These are phyloP conservation scores for Sugiyamaella xylanicola DNA, from an alignment of 1,139 yeast species.

Conservation along the genomic window DNA sequence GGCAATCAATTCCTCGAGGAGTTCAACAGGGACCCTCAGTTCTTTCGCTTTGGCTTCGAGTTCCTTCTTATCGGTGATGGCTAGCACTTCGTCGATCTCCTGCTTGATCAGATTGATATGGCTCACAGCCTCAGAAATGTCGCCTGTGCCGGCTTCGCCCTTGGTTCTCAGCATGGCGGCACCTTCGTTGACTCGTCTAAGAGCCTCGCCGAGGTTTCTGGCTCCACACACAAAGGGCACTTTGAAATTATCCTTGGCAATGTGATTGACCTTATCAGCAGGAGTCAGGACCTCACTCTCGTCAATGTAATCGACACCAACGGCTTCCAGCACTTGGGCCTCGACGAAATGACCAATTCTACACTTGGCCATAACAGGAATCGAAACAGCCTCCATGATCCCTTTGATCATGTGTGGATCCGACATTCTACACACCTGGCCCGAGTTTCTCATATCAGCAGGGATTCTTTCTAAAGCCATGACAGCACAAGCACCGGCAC, in stretches of 20 bases:
- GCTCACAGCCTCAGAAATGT: slow-evolving; percentile 80
- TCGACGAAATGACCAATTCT: slow-evolving; percentile 86
- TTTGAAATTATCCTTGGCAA: slow-evolving; percentile 60
- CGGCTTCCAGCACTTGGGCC: slow-evolving; percentile 74
- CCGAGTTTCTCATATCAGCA: slow-evolving; percentile 81
- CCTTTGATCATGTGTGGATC: slow-evolving; percentile 81
- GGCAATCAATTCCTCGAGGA: slow-evolving; percentile 52
- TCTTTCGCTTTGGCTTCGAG: slow-evolving; percentile 57
- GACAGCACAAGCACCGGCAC: slow-evolving; percentile 88
- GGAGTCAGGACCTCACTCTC: slow-evolving; percentile 83
- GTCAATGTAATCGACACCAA: slow-evolving; percentile 79
- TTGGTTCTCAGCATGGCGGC: slow-evolving; percentile 89
- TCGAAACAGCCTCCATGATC: slow-evolving; percentile 62
- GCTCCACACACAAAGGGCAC: slow-evolving; percentile 91
- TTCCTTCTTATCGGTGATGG: slow-evolving; percentile 48
- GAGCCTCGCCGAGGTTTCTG: slow-evolving; percentile 79
- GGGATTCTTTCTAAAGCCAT: slow-evolving; percentile 90
- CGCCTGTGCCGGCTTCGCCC: slow-evolving; percentile 92
- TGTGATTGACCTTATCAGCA: slow-evolving; percentile 72
- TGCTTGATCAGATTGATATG: slow-evolving; percentile 64
- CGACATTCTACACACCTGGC: slow-evolving; percentile 86
- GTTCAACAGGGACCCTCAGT: slow-evolving; percentile 60
- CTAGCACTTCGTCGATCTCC: slow-evolving; percentile 55
- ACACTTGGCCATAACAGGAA: slow-evolving; percentile 80
- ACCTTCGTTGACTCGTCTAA: slow-evolving; percentile 79